Base-by-base conservation (phyloP, 768 basidiomycete species). In the Lactarius psammicola region DNA sequence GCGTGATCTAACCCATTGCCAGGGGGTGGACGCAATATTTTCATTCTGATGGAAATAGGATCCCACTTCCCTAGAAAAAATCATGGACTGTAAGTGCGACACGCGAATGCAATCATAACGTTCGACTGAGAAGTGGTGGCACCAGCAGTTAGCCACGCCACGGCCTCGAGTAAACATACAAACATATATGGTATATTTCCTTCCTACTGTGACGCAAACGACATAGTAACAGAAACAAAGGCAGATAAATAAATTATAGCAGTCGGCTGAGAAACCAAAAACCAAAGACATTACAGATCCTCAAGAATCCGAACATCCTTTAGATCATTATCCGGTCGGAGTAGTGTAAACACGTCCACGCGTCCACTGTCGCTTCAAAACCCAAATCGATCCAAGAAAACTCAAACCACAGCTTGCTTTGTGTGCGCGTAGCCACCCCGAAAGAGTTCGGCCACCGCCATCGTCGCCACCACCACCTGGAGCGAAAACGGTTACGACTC, bases 311-410 rank as follows among this genome's bases (percentile, higher is more conserved):
- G 15, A 33, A 30, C 28, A n/a, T n/a, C 54, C 28, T 30, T 33
- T 7, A 54, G 9, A 56, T 34, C 28, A 33, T 51, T 26, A 51
- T 51, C 49, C 20, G 42, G 42, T 42, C 40, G 20, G 42, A 20
- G 13, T 7, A 51, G 26, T 44, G n/a, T 17, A 62, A n/a, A 33
- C 40, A 6, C 40, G n/a, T 62, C 54, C 54, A 8, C 28, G 38
- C 38, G 30, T 56, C 54, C 40, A 8, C 20, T 28, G 8, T 57
- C 56, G 34, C 56, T 57, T n/a, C 26, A 2, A 55, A 30, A 33
- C 6, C 59, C 26, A 26, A 64, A 57, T 40, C 23, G 40, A 62
- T 23, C 40, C 55, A 61, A 66, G 31, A 57, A 36, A 62, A 34
- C 18, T 51, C 49, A 51, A 51, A 26, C 23, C 11, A 15, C 33